Conservation (phyloP, 2,329 filamentous ascomycete genomes). For the Aspergillus cejpii region DNA sequence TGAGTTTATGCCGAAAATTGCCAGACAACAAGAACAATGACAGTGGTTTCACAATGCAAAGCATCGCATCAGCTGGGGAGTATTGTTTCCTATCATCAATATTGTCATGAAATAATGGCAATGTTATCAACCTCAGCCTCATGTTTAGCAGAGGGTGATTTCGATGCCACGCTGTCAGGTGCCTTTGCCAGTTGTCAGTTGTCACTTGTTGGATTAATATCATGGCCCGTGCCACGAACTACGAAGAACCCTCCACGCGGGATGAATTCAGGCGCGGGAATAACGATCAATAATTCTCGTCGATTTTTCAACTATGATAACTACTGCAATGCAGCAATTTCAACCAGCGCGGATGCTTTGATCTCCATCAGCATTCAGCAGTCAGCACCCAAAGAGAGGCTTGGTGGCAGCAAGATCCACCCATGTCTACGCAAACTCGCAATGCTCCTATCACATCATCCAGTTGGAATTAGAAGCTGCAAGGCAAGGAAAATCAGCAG, state of each 20-base stretch:
- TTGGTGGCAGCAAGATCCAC: conserved; percentile 19
- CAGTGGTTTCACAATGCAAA: too few species aligned
- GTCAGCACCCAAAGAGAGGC: conserved; percentile 11
- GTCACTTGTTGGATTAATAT: conserved; percentile 13
- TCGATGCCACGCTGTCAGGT: conserved; percentile 27
- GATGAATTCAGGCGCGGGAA: conserved; percentile 9
- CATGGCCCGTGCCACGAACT: conserved; percentile 14
- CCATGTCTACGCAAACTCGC: conserved; percentile 1
- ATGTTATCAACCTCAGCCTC: background rate
- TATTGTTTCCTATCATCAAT: background rate
- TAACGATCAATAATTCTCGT: background rate
- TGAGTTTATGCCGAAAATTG: background rate
- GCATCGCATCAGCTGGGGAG: background rate
- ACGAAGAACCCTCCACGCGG: conserved; percentile 12
- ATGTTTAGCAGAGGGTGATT: background rate
- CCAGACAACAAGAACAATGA: background rate
- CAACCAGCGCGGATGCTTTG: conserved; percentile 2
- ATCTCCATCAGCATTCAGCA: conserved; percentile 9
- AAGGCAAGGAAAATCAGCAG: conserved; percentile 24
- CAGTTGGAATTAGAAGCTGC: conserved; percentile 22
- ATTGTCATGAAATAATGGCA: background rate
- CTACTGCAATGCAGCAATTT: background rate
- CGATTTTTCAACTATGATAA: background rate
- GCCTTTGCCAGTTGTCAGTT: conserved; percentile 23
- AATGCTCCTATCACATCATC: conserved; percentile 17